Conservation (phyloP, 805 yeast genomes). For the Yarrowia hollandica region DNA sequence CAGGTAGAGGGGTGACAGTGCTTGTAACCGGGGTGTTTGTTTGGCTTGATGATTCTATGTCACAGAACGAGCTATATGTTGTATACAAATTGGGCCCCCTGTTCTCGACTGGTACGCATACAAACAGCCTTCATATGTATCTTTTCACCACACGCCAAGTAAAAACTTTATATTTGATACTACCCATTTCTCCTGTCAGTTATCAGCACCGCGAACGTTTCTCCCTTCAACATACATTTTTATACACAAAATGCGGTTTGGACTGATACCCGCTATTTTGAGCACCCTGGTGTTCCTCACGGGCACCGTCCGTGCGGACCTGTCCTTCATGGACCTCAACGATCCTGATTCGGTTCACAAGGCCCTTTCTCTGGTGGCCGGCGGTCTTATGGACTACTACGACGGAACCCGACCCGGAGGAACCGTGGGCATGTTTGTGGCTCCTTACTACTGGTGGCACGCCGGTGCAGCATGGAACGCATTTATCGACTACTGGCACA, state of each 20-base stretch:
- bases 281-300: slow-evolving; percentile 4
- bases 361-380: slow-evolving; percentile 61
- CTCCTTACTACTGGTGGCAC: slow-evolving; percentile 90
- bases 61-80: too few relatives aligned
- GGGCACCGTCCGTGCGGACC: not conserved
- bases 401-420: slow-evolving; percentile 65
- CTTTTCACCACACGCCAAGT: not conserved
- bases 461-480: slow-evolving; percentile 70
- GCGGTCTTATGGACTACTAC: slow-evolving; percentile 82
- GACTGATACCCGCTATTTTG: slow-evolving; percentile 12
- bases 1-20: too few relatives aligned
- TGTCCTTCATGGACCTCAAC: slow-evolving; percentile 32
- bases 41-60: too few relatives aligned
- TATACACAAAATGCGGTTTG: slow-evolving; percentile 7
- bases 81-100: too few relatives aligned
- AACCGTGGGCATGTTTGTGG: slow-evolving; percentile 66
- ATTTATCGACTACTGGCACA: slow-evolving; percentile 76
- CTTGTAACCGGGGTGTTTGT: too few relatives aligned
- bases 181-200: slow-evolving; percentile 6
- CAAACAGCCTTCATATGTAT: not conserved
- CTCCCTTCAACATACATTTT: not conserved
- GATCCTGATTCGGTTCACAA: slow-evolving; percentile 37
- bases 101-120: too few relatives aligned
- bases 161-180: slow-evolving; percentile 3
- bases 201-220: not conserved